phyloP scores from a whole-genome alignment of 2,329 filamentous ascomycete genomes.

The Calonectria ilicicola region DNA sequence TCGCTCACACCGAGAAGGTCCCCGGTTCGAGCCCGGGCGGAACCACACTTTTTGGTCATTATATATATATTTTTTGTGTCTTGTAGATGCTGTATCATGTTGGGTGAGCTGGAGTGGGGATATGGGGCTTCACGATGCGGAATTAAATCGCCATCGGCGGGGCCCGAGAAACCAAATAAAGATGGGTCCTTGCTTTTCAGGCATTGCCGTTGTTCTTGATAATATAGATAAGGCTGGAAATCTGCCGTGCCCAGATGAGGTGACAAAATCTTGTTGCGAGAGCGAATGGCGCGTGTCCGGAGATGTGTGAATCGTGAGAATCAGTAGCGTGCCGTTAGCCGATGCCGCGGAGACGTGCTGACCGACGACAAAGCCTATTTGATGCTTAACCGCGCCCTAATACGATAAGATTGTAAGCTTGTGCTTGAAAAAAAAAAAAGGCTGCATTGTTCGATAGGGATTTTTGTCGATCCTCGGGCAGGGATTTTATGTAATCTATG shows the following conservation, averaged over 20 bases:
- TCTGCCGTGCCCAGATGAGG: neutral
- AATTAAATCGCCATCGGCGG: neutral
- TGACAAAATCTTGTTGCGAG: neutral
- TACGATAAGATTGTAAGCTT: neutral
- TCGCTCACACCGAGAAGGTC: conserved; percentile 29
- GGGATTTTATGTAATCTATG: conserved; percentile 5
- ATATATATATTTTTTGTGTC: neutral
- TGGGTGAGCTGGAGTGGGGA: neutral
- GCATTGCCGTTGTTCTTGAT: neutral
- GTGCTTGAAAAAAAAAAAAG: neutral
- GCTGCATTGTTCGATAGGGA: neutral
- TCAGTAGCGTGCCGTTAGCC: neutral
- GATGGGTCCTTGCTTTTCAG: neutral
- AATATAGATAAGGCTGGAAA: conserved; percentile 2
- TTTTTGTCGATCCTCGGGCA: neutral
- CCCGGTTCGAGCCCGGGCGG: conserved; percentile 27
- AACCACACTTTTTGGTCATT: conserved; percentile 14
- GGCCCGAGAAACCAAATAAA: neutral
- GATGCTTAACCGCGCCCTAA: neutral
- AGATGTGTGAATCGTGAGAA: neutral
- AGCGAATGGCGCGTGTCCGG: neutral
- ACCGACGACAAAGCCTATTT: neutral
- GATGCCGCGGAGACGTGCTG: neutral
- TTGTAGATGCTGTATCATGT: neutral
- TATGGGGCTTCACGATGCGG: neutral